phyloP scores from a whole-genome alignment of 257 asterid genomes.

The Solanum virginianum region DNA sequence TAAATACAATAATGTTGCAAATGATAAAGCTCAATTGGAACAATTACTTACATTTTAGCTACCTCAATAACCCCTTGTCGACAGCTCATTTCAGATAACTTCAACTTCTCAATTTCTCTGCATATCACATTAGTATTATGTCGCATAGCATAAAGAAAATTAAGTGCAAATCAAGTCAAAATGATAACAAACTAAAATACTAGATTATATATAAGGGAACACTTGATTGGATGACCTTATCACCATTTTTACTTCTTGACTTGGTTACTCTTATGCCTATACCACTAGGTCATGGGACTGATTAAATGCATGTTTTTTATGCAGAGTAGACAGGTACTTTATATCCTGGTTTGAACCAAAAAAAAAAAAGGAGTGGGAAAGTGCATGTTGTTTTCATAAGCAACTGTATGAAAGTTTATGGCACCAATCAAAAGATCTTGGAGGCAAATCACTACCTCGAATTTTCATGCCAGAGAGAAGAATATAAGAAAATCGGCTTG shows the following conservation, averaged over 20 bases:
- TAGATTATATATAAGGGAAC: not conserved
- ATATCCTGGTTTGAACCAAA: not conserved
- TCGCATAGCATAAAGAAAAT: not conserved
- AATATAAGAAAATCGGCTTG: not conserved
- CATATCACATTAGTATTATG: not conserved
- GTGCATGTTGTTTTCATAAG: not conserved
- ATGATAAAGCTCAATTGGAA: not conserved
- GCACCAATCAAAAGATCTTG: not conserved
- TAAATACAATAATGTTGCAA: not conserved
- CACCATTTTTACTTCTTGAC: not conserved
- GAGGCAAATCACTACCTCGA: not conserved
- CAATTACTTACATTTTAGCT: slow-evolving; percentile 73
- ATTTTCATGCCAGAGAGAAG: not conserved
- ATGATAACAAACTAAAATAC: not conserved
- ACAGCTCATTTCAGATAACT: slow-evolving; percentile 89
- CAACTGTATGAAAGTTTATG: not conserved
- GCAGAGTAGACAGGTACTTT: not conserved
- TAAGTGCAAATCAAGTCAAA: not conserved
- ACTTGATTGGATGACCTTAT: not conserved
- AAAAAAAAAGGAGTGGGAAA: not conserved
- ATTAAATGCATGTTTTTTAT: not conserved
- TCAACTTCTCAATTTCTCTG: slow-evolving; percentile 87
- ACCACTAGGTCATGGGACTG: not conserved
- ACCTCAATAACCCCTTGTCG: slow-evolving; percentile 90
- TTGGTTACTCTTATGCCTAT: not conserved